These are phyloP conservation scores for Kodamaea plutei DNA, from an alignment of 1,139 yeast genomes.

Conservation along the genomic window DNA sequence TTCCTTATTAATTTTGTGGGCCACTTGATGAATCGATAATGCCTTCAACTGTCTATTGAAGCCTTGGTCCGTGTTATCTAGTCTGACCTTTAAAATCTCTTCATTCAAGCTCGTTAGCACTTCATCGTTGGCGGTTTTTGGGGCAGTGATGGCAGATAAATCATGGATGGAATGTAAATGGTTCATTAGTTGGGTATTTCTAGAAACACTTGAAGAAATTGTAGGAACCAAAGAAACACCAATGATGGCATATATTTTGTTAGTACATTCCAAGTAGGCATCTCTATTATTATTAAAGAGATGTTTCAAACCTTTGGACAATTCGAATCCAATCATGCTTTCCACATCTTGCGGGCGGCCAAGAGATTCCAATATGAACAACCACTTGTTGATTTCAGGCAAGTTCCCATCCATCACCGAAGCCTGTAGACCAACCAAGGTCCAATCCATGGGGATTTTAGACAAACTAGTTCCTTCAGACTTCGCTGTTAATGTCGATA, in stretches of 20 bases:
- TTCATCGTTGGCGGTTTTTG: slow-evolving; percentile 11
- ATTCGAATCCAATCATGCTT: slow-evolving; percentile 55
- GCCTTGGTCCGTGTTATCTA: slow-evolving; percentile 54
- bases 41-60: slow-evolving; percentile 61
- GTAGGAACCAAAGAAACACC: slow-evolving; percentile 62
- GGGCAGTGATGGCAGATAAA: slow-evolving; percentile 31
- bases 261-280: slow-evolving; percentile 35
- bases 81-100: slow-evolving; percentile 32
- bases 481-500: slow-evolving; percentile 30
- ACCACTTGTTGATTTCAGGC: slow-evolving; percentile 55
- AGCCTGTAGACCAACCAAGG: slow-evolving; percentile 69
- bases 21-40: slow-evolving; percentile 56
- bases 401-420: slow-evolving; percentile 64
- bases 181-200: slow-evolving; percentile 53
- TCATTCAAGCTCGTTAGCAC: slow-evolving; percentile 15
- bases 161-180: slow-evolving; percentile 74
- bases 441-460: slow-evolving; percentile 48
- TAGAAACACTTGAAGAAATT: slow-evolving; percentile 57
- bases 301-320: slow-evolving; percentile 57
- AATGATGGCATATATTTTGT: slow-evolving; percentile 50
- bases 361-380: slow-evolving; percentile 30
- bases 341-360: slow-evolving; percentile 48
- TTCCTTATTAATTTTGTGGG: slow-evolving; percentile 40
- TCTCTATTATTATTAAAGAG: slow-evolving; percentile 29
- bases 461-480: slow-evolving; percentile 21